Evolutionary conservation across 176 grass and related monocot genomes (phyloP).

Genomic region (Puccinellia tenuiflora): DNA sequence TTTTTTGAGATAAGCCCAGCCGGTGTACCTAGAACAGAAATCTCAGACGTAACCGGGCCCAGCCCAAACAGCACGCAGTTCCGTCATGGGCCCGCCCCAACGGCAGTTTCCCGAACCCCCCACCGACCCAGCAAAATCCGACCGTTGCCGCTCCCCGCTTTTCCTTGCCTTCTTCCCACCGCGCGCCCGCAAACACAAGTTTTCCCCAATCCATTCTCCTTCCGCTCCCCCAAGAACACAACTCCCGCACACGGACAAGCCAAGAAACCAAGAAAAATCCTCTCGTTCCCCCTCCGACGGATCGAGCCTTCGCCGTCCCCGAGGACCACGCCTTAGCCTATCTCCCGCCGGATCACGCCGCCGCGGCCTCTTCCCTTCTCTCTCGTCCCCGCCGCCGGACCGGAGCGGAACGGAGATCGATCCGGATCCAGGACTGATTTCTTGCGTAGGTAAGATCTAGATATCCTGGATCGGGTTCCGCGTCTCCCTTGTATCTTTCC

Average conservation of each 20-base stretch:
- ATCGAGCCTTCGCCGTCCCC: background rate
- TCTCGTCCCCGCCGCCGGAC: background rate
- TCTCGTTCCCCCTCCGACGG: background rate
- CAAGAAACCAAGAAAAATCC: background rate
- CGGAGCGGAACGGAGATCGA: background rate
- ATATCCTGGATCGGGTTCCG: background rate
- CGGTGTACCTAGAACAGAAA: background rate
- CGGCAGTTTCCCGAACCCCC: background rate
- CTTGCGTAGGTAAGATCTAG: background rate
- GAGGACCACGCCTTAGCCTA: background rate
- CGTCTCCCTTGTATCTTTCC: background rate
- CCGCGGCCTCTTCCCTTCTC: background rate
- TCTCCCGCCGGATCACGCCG: background rate
- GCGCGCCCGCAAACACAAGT: background rate
- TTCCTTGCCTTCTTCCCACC: background rate
- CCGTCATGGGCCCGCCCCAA: background rate
- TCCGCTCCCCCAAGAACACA: background rate
- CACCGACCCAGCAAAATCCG: conserved; percentile 17
- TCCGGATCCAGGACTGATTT: background rate
- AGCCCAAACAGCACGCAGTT: background rate
- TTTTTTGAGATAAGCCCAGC: no score
- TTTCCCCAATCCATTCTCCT: background rate
- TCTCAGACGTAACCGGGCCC: background rate
- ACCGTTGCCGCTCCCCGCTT: conserved; percentile 29
- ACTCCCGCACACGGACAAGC: background rate